These are phyloP conservation scores for Chlorella vulgaris DNA, from an alignment of 139 green algal genomes.

Conservation along the genomic window DNA sequence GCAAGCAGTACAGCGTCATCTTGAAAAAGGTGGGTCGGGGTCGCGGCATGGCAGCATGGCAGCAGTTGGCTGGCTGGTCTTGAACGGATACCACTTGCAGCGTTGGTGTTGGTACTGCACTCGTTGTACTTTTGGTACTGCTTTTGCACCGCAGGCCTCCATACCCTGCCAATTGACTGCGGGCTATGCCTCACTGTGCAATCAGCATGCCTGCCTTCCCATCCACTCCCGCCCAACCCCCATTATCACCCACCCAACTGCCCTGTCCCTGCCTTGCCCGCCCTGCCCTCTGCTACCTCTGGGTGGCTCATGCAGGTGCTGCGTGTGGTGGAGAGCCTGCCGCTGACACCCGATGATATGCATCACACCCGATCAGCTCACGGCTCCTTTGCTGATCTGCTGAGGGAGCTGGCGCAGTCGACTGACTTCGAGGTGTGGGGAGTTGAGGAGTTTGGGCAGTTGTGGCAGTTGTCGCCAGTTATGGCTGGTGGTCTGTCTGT, in stretches of 20 bases:
- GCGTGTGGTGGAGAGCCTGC: not conserved
- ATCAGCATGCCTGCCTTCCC: too few species aligned
- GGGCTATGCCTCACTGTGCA: too few species aligned
- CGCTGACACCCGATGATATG: slow-evolving; percentile 46
- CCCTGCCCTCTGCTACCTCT: too few species aligned
- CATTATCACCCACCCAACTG: too few species aligned
- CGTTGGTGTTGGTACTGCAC: too few species aligned
- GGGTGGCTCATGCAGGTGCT: too few species aligned
- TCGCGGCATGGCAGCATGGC: not conserved
- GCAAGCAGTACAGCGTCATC: slow-evolving; percentile 64
- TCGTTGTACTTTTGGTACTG: too few species aligned
- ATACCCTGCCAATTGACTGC: too few species aligned
- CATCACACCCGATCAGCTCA: slow-evolving; percentile 70
- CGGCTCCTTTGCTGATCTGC: slow-evolving; percentile 80
- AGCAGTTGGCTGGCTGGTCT: not conserved
- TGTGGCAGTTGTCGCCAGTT: not conserved
- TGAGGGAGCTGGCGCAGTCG: slow-evolving; percentile 63
- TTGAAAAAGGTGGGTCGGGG: slow-evolving; percentile 52
- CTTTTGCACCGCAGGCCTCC: too few species aligned
- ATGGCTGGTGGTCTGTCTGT: not conserved
- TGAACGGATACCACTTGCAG: too few species aligned
- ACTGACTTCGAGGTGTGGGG: slow-evolving; percentile 69
- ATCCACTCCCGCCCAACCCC: too few species aligned
- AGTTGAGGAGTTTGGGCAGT: not conserved
- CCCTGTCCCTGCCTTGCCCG: too few species aligned